Evolutionary conservation across 2,329 filamentous ascomycete genomes (phyloP).

Genomic region (Apiospora koreana): DNA sequence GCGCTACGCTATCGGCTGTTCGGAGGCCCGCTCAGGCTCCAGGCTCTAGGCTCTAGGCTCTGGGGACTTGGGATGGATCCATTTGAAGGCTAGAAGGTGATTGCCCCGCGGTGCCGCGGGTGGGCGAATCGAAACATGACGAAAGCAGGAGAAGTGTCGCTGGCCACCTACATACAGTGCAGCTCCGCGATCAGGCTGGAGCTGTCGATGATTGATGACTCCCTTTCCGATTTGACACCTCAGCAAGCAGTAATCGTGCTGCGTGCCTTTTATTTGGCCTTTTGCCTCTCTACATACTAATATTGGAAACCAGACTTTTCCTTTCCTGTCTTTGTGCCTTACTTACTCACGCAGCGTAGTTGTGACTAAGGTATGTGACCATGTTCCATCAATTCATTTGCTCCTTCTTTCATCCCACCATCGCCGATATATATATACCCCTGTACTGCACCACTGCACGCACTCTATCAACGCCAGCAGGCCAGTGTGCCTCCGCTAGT

Average conservation of each 20-base stretch:
- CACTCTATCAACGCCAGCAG: neutral
- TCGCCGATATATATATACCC: neutral
- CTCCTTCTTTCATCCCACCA: neutral
- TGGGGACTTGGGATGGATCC: neutral
- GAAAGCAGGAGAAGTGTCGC: conserved; percentile 31
- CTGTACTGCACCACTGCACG: neutral
- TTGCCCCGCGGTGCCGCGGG: conserved; percentile 4
- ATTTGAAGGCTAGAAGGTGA: too few relatives aligned
- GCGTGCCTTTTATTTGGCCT: neutral
- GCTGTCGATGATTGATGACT: neutral
- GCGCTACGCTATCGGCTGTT: neutral
- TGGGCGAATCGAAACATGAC: conserved; percentile 16
- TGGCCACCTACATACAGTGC: neutral
- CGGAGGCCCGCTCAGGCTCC: neutral
- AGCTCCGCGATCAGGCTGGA: neutral
- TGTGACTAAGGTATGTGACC: neutral
- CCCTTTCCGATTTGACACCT: neutral
- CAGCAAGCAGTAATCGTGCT: neutral
- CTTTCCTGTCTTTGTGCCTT: neutral
- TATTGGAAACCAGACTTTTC: neutral
- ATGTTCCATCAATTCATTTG: neutral
- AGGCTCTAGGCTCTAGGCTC: neutral
- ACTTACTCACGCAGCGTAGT: neutral
- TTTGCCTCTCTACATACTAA: neutral
- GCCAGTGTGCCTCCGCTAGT: neutral